Base-by-base conservation (phyloP, 164 flowering plant species). In the Pachysandra terminalis region DNA sequence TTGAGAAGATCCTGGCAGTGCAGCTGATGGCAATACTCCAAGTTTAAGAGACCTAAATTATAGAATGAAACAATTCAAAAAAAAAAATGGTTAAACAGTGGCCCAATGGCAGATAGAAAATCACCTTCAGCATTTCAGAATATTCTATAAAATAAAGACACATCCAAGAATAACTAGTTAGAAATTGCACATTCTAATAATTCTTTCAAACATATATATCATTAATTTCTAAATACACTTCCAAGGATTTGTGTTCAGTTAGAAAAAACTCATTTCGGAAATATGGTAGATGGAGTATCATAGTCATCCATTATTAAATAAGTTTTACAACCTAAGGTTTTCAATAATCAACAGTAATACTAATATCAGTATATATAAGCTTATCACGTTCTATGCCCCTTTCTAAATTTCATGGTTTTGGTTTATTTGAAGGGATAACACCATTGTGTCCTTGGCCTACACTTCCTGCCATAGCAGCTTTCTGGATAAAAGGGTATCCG, bases 11-110 rank as follows among this genome's bases (percentile, higher is more conserved):
- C 83, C 81, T 32, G 72, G 66, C 24, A 80, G 74, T 51, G 71
- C 49, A 63, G 71, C 70, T 45, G 87, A 80, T 22, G 90, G 84
- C 73, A 90, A 72, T 68, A 93, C 61, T 65, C 98, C 98, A 79
- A 93, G 93, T 79, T 86, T 90, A 59, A 93, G 86, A 60, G 98
- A 90, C 85, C 98, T 93, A 75, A 62, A 26, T 40, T 16, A n/a
- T 22, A 41, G 35, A 35, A 54, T 40, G 19, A 8, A 55, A 23
- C 56, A 65, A 0, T 21, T 35, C 21, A 54, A 55, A 32, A 37
- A 10, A 21, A 54, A 19, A n/a, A n/a, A n/a, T n/a, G 3, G 37
- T 32, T 32, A 32, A 32, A 7, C 37, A 32, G 37, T 32, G 37
- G 37, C 7, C 7, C 37, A 32, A 32, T 32, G 37, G 37, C 37